Base-by-base conservation (phyloP, 352 stramenopile genomes). In the Pythium volutum region DNA sequence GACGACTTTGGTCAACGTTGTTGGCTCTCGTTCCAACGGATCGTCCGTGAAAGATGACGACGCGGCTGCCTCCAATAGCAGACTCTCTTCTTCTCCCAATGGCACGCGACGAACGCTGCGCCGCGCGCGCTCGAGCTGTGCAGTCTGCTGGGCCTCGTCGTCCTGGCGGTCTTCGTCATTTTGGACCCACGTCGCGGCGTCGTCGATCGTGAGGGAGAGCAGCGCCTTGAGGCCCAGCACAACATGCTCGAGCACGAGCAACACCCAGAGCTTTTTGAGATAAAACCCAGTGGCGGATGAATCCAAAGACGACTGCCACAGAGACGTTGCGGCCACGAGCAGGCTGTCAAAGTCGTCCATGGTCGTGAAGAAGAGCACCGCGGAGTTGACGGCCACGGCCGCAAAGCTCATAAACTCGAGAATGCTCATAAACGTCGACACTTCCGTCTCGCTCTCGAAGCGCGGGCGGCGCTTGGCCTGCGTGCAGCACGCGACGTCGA, bases 391-490 rank as follows among this genome's bases (percentile, higher is more conserved):
- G 2, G 79, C 74, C 11, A 93, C 77, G 20, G 83, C 83, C 11
- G 83, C 83, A 54, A 96, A 98, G 62, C 91, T 95, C 69, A 98
- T 96, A 46, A 88, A 85, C 66, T 94, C 77, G 29, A 98, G 71
- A 52, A 97, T 88, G 55, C 68, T 85, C 72, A 93, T 93, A 74
- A 97, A 98, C 12, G 91, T 95, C 22, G 87, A 85, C 45, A 98
- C 89, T 64, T 96, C 87, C 3, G 89, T 85, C 46, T 91, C 81
- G 38, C 78, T 90, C 54, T 87, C 74, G 53, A 93, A 92, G 8
- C 77, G 75, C 6, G 87, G 78, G 9, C 90, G 81, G 10, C 83
- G 74, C 54, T 87, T 87, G 43, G 82, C 77, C 39, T 93, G 76
- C 10, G 82, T 81, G 47, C 88, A 83, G 64, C 90, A 93, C 10